Percentiles rank a stretch among this genome's conserved stretches.
phyloP scores from a whole-genome alignment of 305 asterid species.

The Withania somnifera region DNA sequence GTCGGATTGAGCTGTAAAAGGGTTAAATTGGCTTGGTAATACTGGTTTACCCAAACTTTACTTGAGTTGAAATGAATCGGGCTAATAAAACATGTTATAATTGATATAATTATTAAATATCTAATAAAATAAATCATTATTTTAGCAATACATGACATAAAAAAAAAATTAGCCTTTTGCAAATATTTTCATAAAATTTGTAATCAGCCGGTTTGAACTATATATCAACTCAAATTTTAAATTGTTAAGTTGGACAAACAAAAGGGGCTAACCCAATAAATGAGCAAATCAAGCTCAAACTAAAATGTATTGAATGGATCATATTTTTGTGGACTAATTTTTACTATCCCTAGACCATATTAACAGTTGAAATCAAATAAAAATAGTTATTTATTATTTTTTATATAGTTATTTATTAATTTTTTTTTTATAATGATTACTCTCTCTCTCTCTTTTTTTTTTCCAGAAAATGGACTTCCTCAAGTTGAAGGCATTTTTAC shows the following conservation, averaged over 20 bases:
- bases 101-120: not conserved
- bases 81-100: not conserved
- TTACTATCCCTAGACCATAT: not conserved
- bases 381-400: not conserved
- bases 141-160: not conserved
- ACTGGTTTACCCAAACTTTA: not conserved
- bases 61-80: not conserved
- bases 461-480: not conserved
- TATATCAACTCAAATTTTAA: not conserved
- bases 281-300: not conserved
- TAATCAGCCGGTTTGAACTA: not conserved
- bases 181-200: not conserved
- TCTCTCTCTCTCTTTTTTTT: too few species aligned
- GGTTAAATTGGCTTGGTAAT: not conserved
- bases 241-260: not conserved
- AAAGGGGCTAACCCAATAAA: not conserved
- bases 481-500: not conserved
- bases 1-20: not conserved
- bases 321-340: not conserved
- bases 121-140: not conserved
- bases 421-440: not conserved
- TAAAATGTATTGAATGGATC: rapidly evolving
- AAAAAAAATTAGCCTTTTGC: not conserved
- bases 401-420: not conserved
- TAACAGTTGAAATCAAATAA: not conserved